Base-by-base conservation (phyloP, 73 alveolate genomes). In the Paramecium primaurelia region DNA sequence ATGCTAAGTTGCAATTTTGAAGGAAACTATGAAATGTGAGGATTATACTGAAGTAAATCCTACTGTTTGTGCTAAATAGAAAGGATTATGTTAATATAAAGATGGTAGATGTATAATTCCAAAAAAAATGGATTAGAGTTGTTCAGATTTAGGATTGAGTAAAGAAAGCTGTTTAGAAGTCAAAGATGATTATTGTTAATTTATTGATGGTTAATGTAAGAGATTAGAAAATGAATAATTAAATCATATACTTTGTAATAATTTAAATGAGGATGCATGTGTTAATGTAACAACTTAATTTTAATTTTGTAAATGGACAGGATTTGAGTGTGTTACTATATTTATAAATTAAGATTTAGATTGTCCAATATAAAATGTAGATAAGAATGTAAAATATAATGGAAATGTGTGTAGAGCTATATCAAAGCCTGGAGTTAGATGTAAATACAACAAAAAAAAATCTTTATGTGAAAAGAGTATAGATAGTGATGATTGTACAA, bases 261-360 rank as follows among this genome's bases (percentile, higher is more conserved):
- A 73, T 22, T 20, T 73, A 34, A 73, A 73, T 73, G 30, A 73
- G 36, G 20, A 73, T 37, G 36, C 87, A 2, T 73, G 87, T 40
- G 36, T 73, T 6, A 73, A 73, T 36, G 59, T 73, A 14, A 73
- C 87, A 37, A 73, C 87, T 8, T 37, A 73, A n/a, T 37, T 37
- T 73, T 73, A 73, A 38, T 73, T 30, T 73, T 73, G 87, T 40
- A 37, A 38, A 73, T 73, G 87, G 87, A 40, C 58, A 12, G 87
- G 87, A 20, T 30, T 4, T 12, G 36, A 73, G 11, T 73, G 87
- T 18, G 58, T 37, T 16, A 12, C 36, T 14, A 34, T 73, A 6
- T 73, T 73, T 37, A 73, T 73, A 37, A 73, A 34, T 73, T 20
- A 73, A 73, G 87, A 73, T 7, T 4, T 73, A 14, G 60, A 34